These are phyloP conservation scores for Fusarium hainanense DNA, from an alignment of 2,329 filamentous ascomycete genomes.

Conservation along the genomic window DNA sequence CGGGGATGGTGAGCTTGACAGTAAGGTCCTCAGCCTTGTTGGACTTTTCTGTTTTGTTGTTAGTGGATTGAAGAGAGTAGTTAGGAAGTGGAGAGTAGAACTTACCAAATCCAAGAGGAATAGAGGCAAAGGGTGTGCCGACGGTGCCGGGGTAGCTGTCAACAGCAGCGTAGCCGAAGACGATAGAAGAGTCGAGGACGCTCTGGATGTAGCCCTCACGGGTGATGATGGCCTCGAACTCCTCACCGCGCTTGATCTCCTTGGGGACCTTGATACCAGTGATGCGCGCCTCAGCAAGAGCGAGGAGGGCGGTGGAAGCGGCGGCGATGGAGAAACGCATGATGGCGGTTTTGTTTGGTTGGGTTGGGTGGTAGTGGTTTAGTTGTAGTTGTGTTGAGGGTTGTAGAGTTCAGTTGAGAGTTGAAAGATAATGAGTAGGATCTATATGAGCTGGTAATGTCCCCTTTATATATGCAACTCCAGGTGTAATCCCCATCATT, in stretches of 20 bases:
- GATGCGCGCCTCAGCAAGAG: constrained; percentile 54
- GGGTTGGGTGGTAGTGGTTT: not conserved
- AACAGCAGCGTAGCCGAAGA: constrained; percentile 52
- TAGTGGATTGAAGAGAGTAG: not conserved
- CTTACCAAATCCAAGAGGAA: constrained; percentile 53
- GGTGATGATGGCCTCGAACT: constrained; percentile 54
- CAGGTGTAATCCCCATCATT: not conserved
- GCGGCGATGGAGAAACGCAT: constrained; percentile 46
- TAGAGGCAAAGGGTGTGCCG: constrained; percentile 45
- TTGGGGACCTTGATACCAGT: constrained; percentile 55
- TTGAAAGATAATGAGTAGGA: not conserved
- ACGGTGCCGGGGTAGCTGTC: constrained; percentile 46
- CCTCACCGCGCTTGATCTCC: constrained; percentile 53
- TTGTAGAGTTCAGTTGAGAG: not conserved
- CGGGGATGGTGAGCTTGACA: constrained; percentile 45
- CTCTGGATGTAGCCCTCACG: constrained; percentile 58
- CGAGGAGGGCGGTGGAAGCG: constrained; percentile 43
- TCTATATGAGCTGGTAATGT: not conserved
- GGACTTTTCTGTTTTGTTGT: not conserved
- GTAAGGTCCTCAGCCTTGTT: constrained; percentile 46
- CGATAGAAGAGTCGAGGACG: constrained; percentile 58
- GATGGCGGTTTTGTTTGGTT: constrained; percentile 5
- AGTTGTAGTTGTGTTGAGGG: not conserved
- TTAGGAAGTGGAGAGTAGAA: not conserved
- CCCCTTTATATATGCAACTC: constrained; percentile 15